Conservation (phyloP, 441 rosid genomes). For the Eutrema salsugineum region DNA sequence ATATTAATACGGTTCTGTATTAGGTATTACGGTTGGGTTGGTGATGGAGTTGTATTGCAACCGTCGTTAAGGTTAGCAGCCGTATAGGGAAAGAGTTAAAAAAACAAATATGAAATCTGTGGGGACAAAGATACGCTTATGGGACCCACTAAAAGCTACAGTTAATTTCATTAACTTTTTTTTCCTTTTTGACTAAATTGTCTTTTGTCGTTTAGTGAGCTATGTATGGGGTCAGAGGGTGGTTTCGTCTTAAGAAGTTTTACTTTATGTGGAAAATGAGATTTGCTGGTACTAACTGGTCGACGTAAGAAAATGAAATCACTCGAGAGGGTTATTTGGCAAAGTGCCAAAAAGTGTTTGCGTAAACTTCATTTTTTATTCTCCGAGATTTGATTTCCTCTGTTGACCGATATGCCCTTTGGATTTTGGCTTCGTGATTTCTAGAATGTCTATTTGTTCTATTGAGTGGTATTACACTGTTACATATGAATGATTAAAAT, state of each 20-base stretch:
- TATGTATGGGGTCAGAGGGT: slow-evolving; percentile 17
- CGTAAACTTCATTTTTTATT: neutral
- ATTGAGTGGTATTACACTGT: neutral
- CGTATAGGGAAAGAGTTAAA: slow-evolving; percentile 1
- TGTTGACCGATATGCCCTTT: slow-evolving; percentile 19
- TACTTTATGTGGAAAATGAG: slow-evolving; percentile 38
- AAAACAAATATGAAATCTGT: neutral
- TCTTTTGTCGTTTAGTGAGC: slow-evolving; percentile 13
- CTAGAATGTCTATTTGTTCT: neutral
- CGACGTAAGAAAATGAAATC: slow-evolving; percentile 19
- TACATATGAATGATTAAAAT: neutral
- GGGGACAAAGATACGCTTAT: slow-evolving; percentile 49
- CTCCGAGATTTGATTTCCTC: neutral
- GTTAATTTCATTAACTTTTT: neutral
- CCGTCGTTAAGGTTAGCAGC: slow-evolving; percentile 25
- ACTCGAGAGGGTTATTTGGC: neutral
- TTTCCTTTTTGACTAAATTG: neutral
- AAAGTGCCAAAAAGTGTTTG: slow-evolving; percentile 2
- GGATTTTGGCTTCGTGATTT: neutral
- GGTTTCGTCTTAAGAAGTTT: slow-evolving; percentile 19
- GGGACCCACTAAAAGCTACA: slow-evolving; percentile 24
- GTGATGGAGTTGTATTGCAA: slow-evolving; percentile 16
- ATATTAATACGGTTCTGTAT: slow-evolving; percentile 1
- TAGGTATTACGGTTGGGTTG: slow-evolving; percentile 26
- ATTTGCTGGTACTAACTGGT: slow-evolving; percentile 21